phyloP scores from a whole-genome alignment of 495 filamentous ascomycete genomes.

The Xylaria nigripes region DNA sequence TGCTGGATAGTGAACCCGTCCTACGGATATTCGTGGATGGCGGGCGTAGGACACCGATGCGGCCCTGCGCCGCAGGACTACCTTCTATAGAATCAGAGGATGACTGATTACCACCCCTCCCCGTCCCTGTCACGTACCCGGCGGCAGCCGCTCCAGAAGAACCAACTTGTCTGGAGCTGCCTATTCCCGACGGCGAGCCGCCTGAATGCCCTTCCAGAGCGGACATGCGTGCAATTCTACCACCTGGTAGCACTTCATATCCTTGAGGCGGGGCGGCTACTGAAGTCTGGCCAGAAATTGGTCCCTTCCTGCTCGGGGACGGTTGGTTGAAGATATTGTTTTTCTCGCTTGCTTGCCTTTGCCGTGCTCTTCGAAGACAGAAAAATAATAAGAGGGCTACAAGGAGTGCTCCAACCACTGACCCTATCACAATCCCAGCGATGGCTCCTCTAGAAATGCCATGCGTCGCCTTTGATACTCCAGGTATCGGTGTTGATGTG shows the following conservation, averaged over 20 bases:
- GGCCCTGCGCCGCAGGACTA: slow-evolving; percentile 67
- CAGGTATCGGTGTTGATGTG: slow-evolving; percentile 35
- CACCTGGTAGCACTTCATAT: slow-evolving; percentile 72
- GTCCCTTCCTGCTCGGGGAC: slow-evolving; percentile 59
- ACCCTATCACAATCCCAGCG: slow-evolving; percentile 83
- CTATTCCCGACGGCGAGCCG: slow-evolving; percentile 46
- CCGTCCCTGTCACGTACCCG: slow-evolving; percentile 32
- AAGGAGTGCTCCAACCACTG: slow-evolving; percentile 62
- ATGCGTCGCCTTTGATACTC: slow-evolving; percentile 13
- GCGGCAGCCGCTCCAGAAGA: slow-evolving; percentile 29
- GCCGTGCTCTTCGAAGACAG: slow-evolving; percentile 50
- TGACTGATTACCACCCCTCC: slow-evolving; percentile 61
- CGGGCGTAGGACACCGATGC: slow-evolving; percentile 47
- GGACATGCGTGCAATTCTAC: slow-evolving; percentile 91
- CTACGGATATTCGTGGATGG: slow-evolving; percentile 54
- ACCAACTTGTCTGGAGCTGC: slow-evolving; percentile 27
- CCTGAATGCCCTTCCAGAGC: slow-evolving; percentile 69
- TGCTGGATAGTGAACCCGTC: slow-evolving; percentile 83
- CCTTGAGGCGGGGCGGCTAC: slow-evolving; percentile 42
- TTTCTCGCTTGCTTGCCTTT: slow-evolving; percentile 50
- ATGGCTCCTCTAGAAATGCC: slow-evolving; percentile 76
- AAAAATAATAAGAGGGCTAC: slow-evolving; percentile 55
- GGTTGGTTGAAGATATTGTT: slow-evolving; percentile 78
- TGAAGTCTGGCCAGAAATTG: slow-evolving; percentile 26
- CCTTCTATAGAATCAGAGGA: slow-evolving; percentile 73